phyloP scores from a whole-genome alignment of 2,329 filamentous ascomycete genomes.

The Colletotrichum lini region DNA sequence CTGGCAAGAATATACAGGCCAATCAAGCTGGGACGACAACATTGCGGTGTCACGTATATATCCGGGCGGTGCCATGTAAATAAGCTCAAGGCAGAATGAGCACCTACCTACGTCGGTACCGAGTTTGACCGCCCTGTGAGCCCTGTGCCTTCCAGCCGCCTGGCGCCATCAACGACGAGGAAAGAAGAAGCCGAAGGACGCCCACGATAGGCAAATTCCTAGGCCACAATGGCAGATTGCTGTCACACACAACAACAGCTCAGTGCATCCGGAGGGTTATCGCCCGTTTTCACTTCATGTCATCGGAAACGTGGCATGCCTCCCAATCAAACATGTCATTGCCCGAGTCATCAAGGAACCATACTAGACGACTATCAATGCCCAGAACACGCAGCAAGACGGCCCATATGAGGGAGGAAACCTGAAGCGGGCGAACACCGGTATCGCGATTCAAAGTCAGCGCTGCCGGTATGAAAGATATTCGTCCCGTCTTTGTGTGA shows the following conservation, averaged over 20 bases:
- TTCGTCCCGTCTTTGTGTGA: conserved; percentile 12
- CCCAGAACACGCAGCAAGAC: conserved; percentile 6
- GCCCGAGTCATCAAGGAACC: neutral
- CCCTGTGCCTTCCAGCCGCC: conserved; percentile 9
- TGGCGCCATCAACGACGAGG: conserved; percentile 1
- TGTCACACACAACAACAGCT: conserved; percentile 6
- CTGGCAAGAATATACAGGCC: conserved; percentile 2
- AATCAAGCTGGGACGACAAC: conserved; percentile 30
- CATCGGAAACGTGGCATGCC: conserved; percentile 2
- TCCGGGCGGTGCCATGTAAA: conserved; percentile 35
- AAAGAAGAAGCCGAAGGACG: conserved; percentile 18
- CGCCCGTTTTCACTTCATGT: neutral
- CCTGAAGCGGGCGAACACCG: neutral
- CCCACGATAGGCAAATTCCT: conserved; percentile 4
- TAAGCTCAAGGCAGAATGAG: conserved; percentile 29
- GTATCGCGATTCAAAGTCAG: conserved; percentile 2
- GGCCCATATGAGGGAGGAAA: conserved; percentile 7
- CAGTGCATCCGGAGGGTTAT: neutral
- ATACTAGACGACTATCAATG: neutral
- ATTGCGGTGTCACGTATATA: conserved; percentile 38
- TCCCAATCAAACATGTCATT: neutral
- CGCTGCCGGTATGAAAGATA: neutral
- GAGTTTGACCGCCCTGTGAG: conserved; percentile 14
- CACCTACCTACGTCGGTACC: conserved; percentile 15
- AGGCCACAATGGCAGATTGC: conserved; percentile 1